Conservation (phyloP, 345 rosid species). For the Populus nigra region DNA sequence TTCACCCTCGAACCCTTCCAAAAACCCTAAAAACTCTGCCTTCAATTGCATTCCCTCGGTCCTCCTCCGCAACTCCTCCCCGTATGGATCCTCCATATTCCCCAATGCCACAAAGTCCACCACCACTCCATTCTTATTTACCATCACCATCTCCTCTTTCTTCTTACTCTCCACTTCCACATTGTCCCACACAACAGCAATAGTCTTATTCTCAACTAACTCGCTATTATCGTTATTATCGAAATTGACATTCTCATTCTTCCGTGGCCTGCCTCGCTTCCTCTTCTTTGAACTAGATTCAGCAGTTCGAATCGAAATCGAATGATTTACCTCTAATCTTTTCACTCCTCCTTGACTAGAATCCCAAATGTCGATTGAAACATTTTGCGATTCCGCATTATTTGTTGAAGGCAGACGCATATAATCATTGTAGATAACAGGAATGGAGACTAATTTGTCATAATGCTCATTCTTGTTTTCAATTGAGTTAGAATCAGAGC, state of each 20-base stretch:
- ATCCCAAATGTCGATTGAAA: conserved; percentile 21
- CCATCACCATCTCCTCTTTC: conserved; percentile 1
- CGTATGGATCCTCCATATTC: conserved; percentile 43
- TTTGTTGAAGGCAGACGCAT: conserved; percentile 6
- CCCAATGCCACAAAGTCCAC: conserved; percentile 34
- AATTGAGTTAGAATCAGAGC: conserved; percentile 9
- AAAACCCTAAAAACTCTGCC: conserved; percentile 49
- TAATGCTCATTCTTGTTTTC: conserved; percentile 9
- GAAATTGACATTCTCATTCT: conserved; percentile 4
- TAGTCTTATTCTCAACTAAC: not conserved
- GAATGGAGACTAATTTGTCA: conserved; percentile 36
- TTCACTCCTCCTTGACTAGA: conserved; percentile 1
- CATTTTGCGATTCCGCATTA: conserved; percentile 15
- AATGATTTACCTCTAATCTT: not conserved
- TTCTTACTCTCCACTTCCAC: conserved; percentile 3
- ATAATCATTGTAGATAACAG: conserved; percentile 22
- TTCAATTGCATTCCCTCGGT: conserved; percentile 44
- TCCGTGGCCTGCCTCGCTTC: conserved; percentile 20
- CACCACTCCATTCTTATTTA: conserved; percentile 19
- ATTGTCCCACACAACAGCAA: not conserved
- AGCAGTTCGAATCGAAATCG: not conserved
- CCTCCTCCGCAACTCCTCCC: conserved; percentile 56
- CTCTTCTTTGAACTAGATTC: conserved; percentile 10
- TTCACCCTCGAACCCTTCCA: conserved; percentile 54
- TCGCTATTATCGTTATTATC: not conserved